Percentiles rank a stretch among this genome's conserved stretches.
Evolutionary conservation across 331 rosid genomes (phyloP).

Genomic region (Arachis monticola): DNA sequence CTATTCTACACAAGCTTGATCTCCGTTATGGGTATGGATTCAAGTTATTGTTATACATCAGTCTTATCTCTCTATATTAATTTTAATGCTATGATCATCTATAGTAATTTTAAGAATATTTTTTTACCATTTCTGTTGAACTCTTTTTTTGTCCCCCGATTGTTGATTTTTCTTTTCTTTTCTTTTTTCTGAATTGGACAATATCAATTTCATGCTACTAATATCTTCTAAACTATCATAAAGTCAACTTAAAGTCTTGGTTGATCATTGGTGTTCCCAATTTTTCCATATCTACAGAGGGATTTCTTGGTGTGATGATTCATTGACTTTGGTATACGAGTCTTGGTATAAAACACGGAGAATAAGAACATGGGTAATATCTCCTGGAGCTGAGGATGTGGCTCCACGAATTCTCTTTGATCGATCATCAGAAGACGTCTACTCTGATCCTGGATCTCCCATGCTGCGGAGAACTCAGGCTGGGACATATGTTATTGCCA

Average conservation of each 20-base stretch:
- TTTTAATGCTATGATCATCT: constrained; percentile 30
- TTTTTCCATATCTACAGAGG: constrained; percentile 67
- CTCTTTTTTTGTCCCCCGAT: neutral
- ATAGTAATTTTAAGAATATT: constrained; percentile 22
- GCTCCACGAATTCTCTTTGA: constrained; percentile 85
- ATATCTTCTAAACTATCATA: constrained; percentile 3
- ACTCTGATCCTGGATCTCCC: constrained; percentile 98
- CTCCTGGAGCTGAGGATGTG: constrained; percentile 75
- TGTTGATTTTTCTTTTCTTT: neutral
- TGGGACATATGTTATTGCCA: constrained; percentile 86
- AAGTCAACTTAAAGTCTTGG: constrained; percentile 21
- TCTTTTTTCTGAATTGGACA: neutral
- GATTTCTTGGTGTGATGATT: constrained; percentile 93
- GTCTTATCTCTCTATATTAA: constrained; percentile 24
- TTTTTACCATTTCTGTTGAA: constrained; percentile 22
- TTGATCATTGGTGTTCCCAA: constrained; percentile 5
- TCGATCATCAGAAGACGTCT: constrained; percentile 99
- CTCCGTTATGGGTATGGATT: constrained; percentile 90
- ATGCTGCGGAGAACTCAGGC: constrained; percentile 88
- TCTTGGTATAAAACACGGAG: constrained; percentile 96
- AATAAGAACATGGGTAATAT: constrained; percentile 78
- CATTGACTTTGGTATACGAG: constrained; percentile 88
- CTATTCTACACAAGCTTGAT: constrained; percentile 83
- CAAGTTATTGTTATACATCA: constrained; percentile 31
- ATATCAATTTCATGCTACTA: neutral